Percentiles rank a stretch among this genome's conserved stretches.
These are phyloP conservation scores for Dendrobium chrysotoxum DNA, from an alignment of 106 monocot species.

Conservation along the genomic window DNA sequence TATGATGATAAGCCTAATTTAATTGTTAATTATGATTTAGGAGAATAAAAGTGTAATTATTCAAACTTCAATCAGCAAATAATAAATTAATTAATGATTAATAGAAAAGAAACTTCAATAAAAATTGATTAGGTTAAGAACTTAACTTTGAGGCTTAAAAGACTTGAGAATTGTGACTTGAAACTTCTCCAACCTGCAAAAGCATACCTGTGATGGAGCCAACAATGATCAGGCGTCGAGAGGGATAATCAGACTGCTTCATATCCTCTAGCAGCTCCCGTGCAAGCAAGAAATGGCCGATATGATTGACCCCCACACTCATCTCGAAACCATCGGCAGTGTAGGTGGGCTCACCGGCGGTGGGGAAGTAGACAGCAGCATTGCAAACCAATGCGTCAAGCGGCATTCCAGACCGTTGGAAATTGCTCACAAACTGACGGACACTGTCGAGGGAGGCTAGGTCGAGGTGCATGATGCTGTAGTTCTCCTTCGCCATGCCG, in stretches of 20 bases:
- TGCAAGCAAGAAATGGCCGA: conserved; percentile 82
- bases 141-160: no score
- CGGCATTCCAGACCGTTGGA: conserved; percentile 42
- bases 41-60: no score
- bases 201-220: conserved; percentile 84
- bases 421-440: conserved; percentile 61
- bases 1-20: no score
- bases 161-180: no score
- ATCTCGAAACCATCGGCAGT: conserved; percentile 95
- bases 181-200: no score
- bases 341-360: conserved; percentile 69
- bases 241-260: conserved; percentile 66
- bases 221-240: conserved; percentile 81
- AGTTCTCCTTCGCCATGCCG: conserved; percentile 85
- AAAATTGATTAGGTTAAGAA: no score
- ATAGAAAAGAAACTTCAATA: no score
- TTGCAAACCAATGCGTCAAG: conserved; percentile 90
- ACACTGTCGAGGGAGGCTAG: conserved; percentile 91
- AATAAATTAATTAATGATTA: no score
- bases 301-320: conserved; percentile 92
- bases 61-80: no score
- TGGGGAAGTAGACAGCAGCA: conserved; percentile 83
- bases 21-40: no score
- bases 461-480: conserved; percentile 86
- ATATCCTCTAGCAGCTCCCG: conserved; percentile 59